Evolutionary conservation across 2,329 filamentous ascomycete genomes (phyloP).

Genomic region (Arthrobotrys musiformis): DNA sequence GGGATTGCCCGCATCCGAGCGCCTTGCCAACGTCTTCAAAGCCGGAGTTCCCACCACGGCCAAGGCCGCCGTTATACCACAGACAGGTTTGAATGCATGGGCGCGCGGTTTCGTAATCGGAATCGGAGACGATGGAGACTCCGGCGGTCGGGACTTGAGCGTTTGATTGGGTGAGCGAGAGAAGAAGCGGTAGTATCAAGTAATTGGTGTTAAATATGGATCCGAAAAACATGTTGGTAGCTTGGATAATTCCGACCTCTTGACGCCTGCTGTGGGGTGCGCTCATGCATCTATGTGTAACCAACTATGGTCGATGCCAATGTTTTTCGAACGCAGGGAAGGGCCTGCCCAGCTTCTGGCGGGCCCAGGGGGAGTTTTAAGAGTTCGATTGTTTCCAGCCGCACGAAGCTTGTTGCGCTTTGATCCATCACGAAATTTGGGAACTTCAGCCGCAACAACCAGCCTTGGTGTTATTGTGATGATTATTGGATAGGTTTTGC

Average conservation of each 20-base stretch:
- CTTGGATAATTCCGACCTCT: neutral
- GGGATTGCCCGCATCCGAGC: conserved; percentile 59
- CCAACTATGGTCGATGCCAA: neutral
- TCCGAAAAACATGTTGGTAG: neutral
- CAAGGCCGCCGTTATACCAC: conserved; percentile 59
- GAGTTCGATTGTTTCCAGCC: neutral
- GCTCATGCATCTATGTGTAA: neutral
- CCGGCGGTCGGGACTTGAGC: conserved; percentile 30
- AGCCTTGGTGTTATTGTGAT: too few relatives aligned
- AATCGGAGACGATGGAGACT: conserved; percentile 46
- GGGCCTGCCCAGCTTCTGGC: neutral
- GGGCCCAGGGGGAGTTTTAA: conserved; percentile 15
- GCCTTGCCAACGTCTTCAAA: conserved; percentile 50
- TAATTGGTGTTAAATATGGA: neutral
- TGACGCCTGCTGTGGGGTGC: neutral
- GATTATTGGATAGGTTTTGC: too few relatives aligned
- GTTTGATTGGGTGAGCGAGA: neutral
- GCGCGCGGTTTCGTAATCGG: conserved; percentile 49
- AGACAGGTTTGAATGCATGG: conserved; percentile 59
- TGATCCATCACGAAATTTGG: conserved; percentile 16
- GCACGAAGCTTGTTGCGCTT: neutral
- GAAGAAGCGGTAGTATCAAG: neutral
- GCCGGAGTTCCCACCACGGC: conserved; percentile 53
- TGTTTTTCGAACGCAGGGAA: neutral
- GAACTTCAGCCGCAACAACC: conserved; percentile 30